A percentile compares a stretch with the other conserved stretches of the same genome.
These are phyloP conservation scores for Aspergillus biplanus DNA, from an alignment of 495 filamentous ascomycete species.

Conservation along the genomic window DNA sequence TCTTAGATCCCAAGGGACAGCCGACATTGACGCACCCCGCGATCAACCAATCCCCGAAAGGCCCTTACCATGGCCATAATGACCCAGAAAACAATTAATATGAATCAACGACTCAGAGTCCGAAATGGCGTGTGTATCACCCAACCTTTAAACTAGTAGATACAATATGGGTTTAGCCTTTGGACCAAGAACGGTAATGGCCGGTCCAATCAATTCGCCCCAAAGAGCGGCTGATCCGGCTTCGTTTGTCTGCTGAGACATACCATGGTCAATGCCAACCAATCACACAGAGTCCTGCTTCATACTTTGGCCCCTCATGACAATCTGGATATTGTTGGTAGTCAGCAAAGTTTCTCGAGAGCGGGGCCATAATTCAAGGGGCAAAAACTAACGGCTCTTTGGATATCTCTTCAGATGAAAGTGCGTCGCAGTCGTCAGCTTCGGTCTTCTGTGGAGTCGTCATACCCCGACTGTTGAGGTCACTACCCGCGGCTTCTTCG, in stretches of 20 bases:
- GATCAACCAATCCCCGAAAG: background rate
- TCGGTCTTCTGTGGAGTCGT: constrained; percentile 10
- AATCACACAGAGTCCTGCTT: background rate
- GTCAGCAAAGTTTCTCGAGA: constrained; percentile 17
- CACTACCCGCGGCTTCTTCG: constrained; percentile 33
- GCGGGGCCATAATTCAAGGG: constrained; percentile 3
- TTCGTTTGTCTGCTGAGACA: background rate
- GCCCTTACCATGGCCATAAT: background rate
- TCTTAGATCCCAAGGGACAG: too few species aligned
- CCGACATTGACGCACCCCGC: background rate
- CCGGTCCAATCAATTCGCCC: constrained; percentile 17
- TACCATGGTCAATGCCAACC: too few species aligned
- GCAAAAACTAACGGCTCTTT: constrained; percentile 43
- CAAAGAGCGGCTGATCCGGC: constrained; percentile 22
- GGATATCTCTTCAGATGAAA: constrained; percentile 42
- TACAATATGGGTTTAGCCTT: constrained; percentile 1
- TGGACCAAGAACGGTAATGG: constrained; percentile 20
- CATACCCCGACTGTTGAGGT: constrained; percentile 15
- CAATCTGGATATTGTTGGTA: constrained; percentile 25
- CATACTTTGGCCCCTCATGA: constrained; percentile 30
- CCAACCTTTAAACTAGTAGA: background rate
- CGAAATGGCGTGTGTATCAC: background rate
- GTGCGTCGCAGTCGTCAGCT: constrained; percentile 24
- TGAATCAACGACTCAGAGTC: background rate
- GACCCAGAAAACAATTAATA: background rate